Evolutionary conservation across 2,329 filamentous ascomycete species (phyloP), one percentile per base, ranked within the genome.

Genomic region (Botrytis squamosa): DNA sequence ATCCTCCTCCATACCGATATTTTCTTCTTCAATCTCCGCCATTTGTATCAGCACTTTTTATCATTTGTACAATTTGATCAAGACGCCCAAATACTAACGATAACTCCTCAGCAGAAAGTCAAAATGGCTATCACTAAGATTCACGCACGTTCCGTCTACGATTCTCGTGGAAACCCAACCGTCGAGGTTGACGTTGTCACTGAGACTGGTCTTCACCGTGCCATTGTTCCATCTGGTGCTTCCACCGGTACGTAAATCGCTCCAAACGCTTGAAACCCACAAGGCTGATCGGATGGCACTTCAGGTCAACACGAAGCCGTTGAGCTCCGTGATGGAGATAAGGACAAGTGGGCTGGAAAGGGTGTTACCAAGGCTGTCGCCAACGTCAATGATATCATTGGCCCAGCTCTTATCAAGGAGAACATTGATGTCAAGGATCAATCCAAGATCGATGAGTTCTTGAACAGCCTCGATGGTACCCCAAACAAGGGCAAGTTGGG

Each of bases 151-250:
- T 95, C 92, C 83, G 94, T 99, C 88, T 99, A 95, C 90, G 96
- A 99, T 90, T 98, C 96, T 85, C 95, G 96, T 84, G 90, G 90
- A 84, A 99, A 99, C 91, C 96, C 96, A 82, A 99, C 96, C 83
- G 95, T 98, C 83, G 95, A 98, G 89, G 95, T 98, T 82, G 95
- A 98, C 84, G 90, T 98, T 81, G 92, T 97, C 86, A 98, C 95
- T 81, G 94, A 97, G 88, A 97, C 93, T 81, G 95, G 95, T 83
- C 91, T 98, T 77, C 95, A 98, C 91, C 94, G 95, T 83, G 95
- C 95, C 84, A 98, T 98, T 84, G 95, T 98, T 77, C 95, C 95
- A 81, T 98, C 95, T 79, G 95, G 95, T 84, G 95, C 95, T 82
- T 98, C 95, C 81, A 98, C 95, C 81, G 94, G 92, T 95, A 84